phyloP scores from a whole-genome alignment of 768 basidiomycete genomes.

The Phaeotremella skinneri region DNA sequence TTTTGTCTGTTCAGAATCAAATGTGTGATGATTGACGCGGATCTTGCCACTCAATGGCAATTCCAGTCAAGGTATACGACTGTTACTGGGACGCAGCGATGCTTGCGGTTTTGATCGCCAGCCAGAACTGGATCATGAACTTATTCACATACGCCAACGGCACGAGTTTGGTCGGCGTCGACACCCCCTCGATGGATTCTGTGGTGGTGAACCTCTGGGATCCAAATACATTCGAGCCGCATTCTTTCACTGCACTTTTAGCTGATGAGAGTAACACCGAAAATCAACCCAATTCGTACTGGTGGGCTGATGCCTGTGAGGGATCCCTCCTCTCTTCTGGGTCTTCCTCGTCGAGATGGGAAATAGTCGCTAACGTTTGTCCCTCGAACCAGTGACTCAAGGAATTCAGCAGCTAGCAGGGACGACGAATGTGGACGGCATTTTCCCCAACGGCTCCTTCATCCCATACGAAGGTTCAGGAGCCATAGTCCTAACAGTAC shows the following conservation, averaged over 20 bases:
- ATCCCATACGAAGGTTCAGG: constrained; percentile 12
- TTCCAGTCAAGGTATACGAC: constrained; percentile 25
- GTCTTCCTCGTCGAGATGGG: not conserved
- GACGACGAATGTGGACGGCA: not conserved
- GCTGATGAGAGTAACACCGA: constrained; percentile 13
- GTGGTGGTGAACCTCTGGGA: constrained; percentile 18
- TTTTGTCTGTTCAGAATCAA: not conserved
- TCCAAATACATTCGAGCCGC: constrained; percentile 6
- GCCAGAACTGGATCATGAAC: constrained; percentile 24
- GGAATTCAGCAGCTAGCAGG: not conserved
- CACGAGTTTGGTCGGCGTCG: constrained; percentile 11
- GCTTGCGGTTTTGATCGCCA: constrained; percentile 26
- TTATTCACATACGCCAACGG: constrained; percentile 27
- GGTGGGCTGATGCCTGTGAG: constrained; percentile 23
- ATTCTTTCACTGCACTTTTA: not conserved
- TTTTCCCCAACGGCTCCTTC: not conserved
- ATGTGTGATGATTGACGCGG: not conserved
- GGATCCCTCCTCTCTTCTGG: constrained; percentile 3
- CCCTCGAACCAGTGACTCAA: not conserved
- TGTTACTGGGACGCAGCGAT: constrained; percentile 37
- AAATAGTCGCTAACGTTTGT: not conserved
- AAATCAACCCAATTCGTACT: constrained; percentile 16
- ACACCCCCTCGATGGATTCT: constrained; percentile 5
- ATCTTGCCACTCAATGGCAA: constrained; percentile 1
- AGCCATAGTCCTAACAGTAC: constrained; percentile 5